A percentile compares a stretch with the other conserved stretches of the same genome.
These are phyloP conservation scores for Naumovozyma dairenensis DNA, from an alignment of 805 yeast genomes.

Conservation along the genomic window DNA sequence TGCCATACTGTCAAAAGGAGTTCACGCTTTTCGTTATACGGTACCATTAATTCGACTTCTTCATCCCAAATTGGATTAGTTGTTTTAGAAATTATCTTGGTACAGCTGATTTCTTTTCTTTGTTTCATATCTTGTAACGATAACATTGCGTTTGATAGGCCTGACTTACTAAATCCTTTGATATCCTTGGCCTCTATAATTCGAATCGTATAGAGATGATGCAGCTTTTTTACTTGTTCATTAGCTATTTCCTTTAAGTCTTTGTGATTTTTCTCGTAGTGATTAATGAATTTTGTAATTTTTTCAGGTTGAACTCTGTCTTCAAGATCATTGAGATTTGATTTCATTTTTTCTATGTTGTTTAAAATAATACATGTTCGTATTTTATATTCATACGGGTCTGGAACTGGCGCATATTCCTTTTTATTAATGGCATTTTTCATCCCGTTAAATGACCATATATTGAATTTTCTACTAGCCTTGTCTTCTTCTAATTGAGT, in stretches of 20 bases:
- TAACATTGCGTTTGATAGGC: slow-evolving; percentile 48
- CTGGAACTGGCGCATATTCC: too few relatives aligned
- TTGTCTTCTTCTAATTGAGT: slow-evolving; percentile 3
- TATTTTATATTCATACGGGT: slow-evolving; percentile 48
- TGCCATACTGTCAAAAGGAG: slow-evolving; percentile 65
- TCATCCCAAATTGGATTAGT: slow-evolving; percentile 81
- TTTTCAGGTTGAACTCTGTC: slow-evolving; percentile 48
- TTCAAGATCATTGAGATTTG: slow-evolving; percentile 44
- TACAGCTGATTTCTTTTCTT: slow-evolving; percentile 52
- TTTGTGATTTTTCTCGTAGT: slow-evolving; percentile 29
- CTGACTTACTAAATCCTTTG: slow-evolving; percentile 36
- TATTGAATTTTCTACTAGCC: too few relatives aligned
- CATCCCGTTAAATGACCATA: slow-evolving; percentile 34
- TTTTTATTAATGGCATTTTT: slow-evolving; percentile 44
- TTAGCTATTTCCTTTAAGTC: slow-evolving; percentile 9
- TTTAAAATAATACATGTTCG: slow-evolving; percentile 70
- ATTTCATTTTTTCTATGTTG: slow-evolving; percentile 45
- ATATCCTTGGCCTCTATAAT: slow-evolving; percentile 56
- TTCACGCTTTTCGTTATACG: slow-evolving; percentile 35
- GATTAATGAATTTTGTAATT: slow-evolving; percentile 35
- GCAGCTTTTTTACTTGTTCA: slow-evolving; percentile 16
- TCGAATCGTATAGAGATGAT: slow-evolving; percentile 54
- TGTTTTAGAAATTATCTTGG: slow-evolving; percentile 52
- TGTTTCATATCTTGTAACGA: slow-evolving; percentile 49
- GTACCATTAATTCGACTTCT: slow-evolving; percentile 51